Evolutionary conservation across 768 basidiomycete species (phyloP), one percentile per base, ranked within the genome.

Genomic region (Galerina marginata): DNA sequence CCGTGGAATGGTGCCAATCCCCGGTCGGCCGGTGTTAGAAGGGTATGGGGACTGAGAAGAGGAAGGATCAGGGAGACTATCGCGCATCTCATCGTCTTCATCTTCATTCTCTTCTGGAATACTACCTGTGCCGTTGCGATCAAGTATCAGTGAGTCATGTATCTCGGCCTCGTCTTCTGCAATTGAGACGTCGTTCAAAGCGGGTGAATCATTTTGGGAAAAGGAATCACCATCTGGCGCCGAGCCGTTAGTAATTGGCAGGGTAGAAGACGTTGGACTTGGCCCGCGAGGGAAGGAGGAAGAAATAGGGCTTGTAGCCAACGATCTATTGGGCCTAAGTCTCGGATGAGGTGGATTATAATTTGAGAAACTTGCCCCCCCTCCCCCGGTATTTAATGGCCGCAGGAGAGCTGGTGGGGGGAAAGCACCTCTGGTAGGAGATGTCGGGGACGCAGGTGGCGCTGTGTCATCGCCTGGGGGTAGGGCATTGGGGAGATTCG

Each of bases 401-500:
- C 59, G 67, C 14, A 59, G 39, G 14, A 59, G 44, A 14, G 59
- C 48, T 36, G 50, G 59, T 1, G 63, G 63, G 9, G 63, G 42
- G 26, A 61, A 64, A 10, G 16, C 46, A 29, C 40, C 37, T 40
- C 47, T 61, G 2, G 62, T 46, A 4, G 65, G 69, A 16, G 68
- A 65, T 6, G 61, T 40, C 1, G 61, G 59, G 33, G 77, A 76
- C 62, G 70, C 67, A 56, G 66, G 70, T 39, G 69, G 69, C 16
- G 63, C 67, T 39, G 65, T 59, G 43, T 58, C 66, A 36, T 67
- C 69, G 11, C 68, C 61, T 16, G 72, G 72, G 20, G 65, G 65
- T 10, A 66, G 56, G 20, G 79, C 79, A 37, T 84, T 71, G 25
- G 89, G 86, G 9, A 90, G 83, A 69, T 91, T 90, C 56, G 87